A percentile compares a stretch with the other conserved stretches of the same genome.
Conservation (phyloP, 2,329 filamentous ascomycete genomes). For the Fusarium vanettenii region DNA sequence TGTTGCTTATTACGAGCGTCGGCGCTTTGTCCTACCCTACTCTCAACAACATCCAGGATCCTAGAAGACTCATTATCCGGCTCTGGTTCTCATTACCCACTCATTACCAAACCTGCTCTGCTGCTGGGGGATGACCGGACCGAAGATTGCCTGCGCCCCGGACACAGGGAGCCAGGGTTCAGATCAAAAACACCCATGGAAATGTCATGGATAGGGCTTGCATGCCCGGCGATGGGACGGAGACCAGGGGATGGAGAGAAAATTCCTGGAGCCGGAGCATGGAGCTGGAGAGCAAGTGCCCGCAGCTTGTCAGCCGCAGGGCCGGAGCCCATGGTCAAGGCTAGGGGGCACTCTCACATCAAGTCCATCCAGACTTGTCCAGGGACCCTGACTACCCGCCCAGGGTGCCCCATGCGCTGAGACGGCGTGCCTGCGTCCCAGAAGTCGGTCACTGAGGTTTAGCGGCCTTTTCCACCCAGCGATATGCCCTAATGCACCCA, state of each 20-base stretch:
- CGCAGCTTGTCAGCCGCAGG: constrained; percentile 26
- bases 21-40: constrained; percentile 30
- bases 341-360: constrained; percentile 10
- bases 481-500: constrained; percentile 46
- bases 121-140: constrained; percentile 36
- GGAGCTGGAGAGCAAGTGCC: constrained; percentile 27
- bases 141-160: constrained; percentile 42
- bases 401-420: constrained; percentile 34
- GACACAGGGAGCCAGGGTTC: constrained; percentile 27
- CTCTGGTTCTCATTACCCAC: constrained; percentile 35
- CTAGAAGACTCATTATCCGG: constrained; percentile 37
- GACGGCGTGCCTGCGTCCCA: constrained; percentile 46
- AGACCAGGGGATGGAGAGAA: constrained; percentile 34
- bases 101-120: constrained; percentile 1
- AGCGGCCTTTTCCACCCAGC: constrained; percentile 42
- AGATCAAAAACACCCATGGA: constrained; percentile 31
- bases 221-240: constrained; percentile 26
- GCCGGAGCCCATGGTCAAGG: constrained; percentile 23
- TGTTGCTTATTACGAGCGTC: constrained; percentile 38
- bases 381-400: constrained; percentile 34
- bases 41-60: constrained; percentile 29
- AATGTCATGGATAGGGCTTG: constrained; percentile 38
- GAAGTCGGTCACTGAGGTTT: constrained; percentile 46
- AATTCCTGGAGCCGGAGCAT: constrained; percentile 44
- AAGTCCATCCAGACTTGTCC: constrained; percentile 27